Base-by-base conservation (phyloP, 495 filamentous ascomycete species). In the Pseudomonodictys pantanalensis region DNA sequence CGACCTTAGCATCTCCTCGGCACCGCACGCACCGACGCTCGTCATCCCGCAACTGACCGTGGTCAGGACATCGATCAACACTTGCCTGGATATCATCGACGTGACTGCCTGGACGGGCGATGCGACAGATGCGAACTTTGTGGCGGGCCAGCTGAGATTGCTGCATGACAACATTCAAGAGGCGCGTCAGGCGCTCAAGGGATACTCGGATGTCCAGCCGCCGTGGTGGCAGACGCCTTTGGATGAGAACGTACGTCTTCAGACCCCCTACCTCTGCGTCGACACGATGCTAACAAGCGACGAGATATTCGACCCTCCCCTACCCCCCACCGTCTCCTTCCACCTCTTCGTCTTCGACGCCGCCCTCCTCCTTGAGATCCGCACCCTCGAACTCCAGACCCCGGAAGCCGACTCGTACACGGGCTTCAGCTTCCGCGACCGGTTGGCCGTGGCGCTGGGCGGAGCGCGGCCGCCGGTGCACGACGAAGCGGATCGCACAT, bases 401-500 rank as follows among this genome's bases (percentile, higher is more conserved):
- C 71, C 76, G 69, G 79, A 24, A 71, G 76, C 78, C 65, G 68
- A 81, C 8, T 80, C 79, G 3, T 63, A 82, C 44, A 77, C 80
- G 2, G 82, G 82, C 25, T 80, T 86, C 54, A 80, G 77, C 48
- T 65, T 87, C 20, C 79, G 83, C 23, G 81, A 84, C 26, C 74
- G 81, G 7, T 67, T 88, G 77, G 39, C 71, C 69, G 51, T 72
- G 81, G 47, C 79, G 78, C 18, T 84, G 81, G 20, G 85, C 82
- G 57, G 89, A 9, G 49, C 60, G 2, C 63, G 65, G 33, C 66
- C 52, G 24, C 71, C 65, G 2, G 48, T 65, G 10, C 75, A 97
- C 73, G 91, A 97, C 72, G 91, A 97, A 73, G 80, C 81, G 9
- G 86, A 89, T 38, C 78, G 83, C 22, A 76, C 87, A 0, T 97